These are phyloP conservation scores for Sanguinoderma infundibulare DNA, from an alignment of 1,284 basidiomycete genomes.

Conservation along the genomic window DNA sequence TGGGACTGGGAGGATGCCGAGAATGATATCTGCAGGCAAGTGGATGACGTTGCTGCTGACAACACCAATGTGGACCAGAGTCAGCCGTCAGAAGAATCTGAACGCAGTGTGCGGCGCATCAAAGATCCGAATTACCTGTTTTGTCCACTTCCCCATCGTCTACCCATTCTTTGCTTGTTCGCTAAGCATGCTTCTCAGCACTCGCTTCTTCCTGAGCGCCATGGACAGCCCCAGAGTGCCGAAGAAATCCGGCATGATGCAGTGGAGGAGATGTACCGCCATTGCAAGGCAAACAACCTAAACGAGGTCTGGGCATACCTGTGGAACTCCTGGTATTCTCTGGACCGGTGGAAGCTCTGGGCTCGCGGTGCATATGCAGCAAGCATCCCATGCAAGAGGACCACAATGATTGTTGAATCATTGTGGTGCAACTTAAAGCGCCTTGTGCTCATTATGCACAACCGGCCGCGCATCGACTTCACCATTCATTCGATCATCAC, in stretches of 20 bases:
- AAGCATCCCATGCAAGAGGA: slow-evolving; percentile 12
- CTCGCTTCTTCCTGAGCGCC: slow-evolving; percentile 19
- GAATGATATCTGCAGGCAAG: too few relatives aligned
- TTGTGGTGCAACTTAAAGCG: slow-evolving; percentile 21
- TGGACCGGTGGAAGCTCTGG: slow-evolving; percentile 17
- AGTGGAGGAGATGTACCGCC: slow-evolving; percentile 19
- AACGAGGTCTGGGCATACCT: slow-evolving; percentile 25
- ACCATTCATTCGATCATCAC: slow-evolving; percentile 10
- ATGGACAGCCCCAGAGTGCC: slow-evolving; percentile 6
- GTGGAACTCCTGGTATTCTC: slow-evolving; percentile 23
- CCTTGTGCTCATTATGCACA: slow-evolving; percentile 14
- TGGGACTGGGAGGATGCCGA: too few relatives aligned
- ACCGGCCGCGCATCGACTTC: slow-evolving; percentile 19
- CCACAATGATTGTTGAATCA: slow-evolving; percentile 25
- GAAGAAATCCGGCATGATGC: slow-evolving; percentile 16
- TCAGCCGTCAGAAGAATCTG: background rate
- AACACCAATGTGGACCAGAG: background rate
- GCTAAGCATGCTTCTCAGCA: slow-evolving; percentile 22
- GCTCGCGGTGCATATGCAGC: slow-evolving; percentile 6
- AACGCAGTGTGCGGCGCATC: background rate
- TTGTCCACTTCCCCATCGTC: slow-evolving; percentile 17
- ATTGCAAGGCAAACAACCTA: slow-evolving; percentile 16
- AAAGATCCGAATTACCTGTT: slow-evolving; percentile 12
- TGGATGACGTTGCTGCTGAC: background rate
- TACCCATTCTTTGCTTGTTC: slow-evolving; percentile 12